Base-by-base conservation (phyloP, 768 basidiomycete species). In the Boletus reticuloceps region DNA sequence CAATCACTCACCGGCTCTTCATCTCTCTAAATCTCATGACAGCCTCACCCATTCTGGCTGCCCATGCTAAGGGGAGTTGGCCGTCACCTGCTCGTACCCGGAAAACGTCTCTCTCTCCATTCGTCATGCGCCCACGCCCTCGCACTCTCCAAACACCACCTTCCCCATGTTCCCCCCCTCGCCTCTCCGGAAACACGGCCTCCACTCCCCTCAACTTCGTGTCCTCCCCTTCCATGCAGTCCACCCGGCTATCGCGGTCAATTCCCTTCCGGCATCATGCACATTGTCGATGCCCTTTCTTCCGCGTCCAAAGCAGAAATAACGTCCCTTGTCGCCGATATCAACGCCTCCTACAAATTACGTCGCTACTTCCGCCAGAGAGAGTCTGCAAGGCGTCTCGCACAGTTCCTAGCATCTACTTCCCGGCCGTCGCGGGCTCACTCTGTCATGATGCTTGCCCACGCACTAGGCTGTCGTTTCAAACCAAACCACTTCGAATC, bases 11-110 rank as follows among this genome's bases (percentile, higher is more conserved):
- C 25, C 34, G 12, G 13, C 45, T 55, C 34, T 13, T 36, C n/a
- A n/a, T n/a, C n/a, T 36, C 3, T 22, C 3, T 22, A 22, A 20
- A 20, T 20, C 20, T 20, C 20, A 20, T n/a, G n/a, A 2, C 65
- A 60, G 64, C 64, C 70, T 62, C 66, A 61, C 64, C 59, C 70
- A 54, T 61, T 63, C 78, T 77, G 78, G 76, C 79, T 82, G 84
- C 84, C 82, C 82, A 89, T 89, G 86, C 85, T 84, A 74, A 82
- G 80, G 82, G 81, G 80, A 74, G 78, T 74, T 67, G 71, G 77
- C 66, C 74, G 79, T 73, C 77, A 77, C 60, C 56, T 67, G 51
- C 58, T 66, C 62, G 59, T 60, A 45, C 55, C 64, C 53, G 50
- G 41, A 42, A 61, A 47, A 47, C 58, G 32, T 51, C 49, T 22